These are phyloP conservation scores for Arachnomyces sp. DNA, from an alignment of 2,329 filamentous ascomycete species.

Conservation along the genomic window DNA sequence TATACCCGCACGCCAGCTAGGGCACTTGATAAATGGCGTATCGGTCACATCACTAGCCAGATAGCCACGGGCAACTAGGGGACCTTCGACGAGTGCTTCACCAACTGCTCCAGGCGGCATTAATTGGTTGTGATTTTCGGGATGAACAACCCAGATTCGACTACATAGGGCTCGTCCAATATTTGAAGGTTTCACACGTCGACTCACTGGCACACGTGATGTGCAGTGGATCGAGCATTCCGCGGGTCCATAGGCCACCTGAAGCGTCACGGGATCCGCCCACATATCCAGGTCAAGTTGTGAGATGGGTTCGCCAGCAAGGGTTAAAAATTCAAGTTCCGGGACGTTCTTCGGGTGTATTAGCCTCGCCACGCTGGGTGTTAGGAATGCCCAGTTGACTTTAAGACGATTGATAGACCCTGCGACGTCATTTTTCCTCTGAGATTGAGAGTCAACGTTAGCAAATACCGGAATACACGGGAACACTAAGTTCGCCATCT, in stretches of 20 bases:
- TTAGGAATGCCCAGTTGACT: conserved; percentile 48
- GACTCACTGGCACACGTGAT: conserved; percentile 5
- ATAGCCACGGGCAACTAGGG: conserved; percentile 32
- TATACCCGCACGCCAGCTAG: conserved; percentile 13
- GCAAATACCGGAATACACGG: too few relatives aligned
- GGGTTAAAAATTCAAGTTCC: conserved; percentile 25
- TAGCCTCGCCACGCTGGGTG: conserved; percentile 45
- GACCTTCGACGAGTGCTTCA: conserved; percentile 35
- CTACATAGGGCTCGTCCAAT: conserved; percentile 13
- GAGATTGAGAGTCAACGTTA: too few relatives aligned
- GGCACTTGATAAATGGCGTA: conserved; percentile 15
- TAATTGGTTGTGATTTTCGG: conserved; percentile 13
- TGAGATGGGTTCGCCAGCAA: conserved; percentile 29
- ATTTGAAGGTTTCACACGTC: conserved; percentile 4
- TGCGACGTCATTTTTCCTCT: conserved; percentile 37
- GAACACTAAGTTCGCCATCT: conserved; percentile 38
- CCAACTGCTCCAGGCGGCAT: conserved; percentile 32
- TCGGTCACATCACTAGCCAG: conserved; percentile 16
- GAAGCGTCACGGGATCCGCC: conserved; percentile 20
- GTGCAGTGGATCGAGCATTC: conserved; percentile 19
- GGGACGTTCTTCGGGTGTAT: conserved; percentile 29
- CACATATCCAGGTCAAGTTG: conserved; percentile 25
- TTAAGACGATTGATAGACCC: conserved; percentile 40
- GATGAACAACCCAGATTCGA: conserved; percentile 19
- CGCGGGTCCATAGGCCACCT: conserved; percentile 26